Conservation (phyloP, 75 land plant genomes). For the Chamaecyparis obtusa region DNA sequence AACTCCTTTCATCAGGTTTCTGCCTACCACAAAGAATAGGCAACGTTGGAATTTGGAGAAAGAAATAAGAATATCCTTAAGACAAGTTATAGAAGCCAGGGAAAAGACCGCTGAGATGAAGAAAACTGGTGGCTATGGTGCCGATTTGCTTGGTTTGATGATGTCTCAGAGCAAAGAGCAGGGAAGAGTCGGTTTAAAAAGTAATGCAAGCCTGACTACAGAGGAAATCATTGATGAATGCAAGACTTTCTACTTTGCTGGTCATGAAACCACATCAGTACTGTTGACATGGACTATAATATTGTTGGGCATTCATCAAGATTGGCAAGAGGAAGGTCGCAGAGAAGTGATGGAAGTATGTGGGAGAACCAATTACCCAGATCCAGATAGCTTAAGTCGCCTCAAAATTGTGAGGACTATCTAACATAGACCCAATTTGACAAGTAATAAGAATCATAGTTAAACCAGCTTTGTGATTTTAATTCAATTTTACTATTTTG, state of each 20-base stretch:
- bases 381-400: conserved; percentile 29
- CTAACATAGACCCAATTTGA: neutral
- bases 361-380: conserved; percentile 14
- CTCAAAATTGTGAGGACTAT: conserved; percentile 51
- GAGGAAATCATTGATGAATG: conserved; percentile 27
- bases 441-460: too few species aligned
- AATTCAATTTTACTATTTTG: too few species aligned
- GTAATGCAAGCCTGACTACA: neutral
- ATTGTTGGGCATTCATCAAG: conserved; percentile 46
- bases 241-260: conserved; percentile 29
- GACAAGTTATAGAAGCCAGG: conserved; percentile 24
- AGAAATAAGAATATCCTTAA: conserved; percentile 34
- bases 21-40: conserved; percentile 67
- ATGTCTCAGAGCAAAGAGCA: conserved; percentile 22
- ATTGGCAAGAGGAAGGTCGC: conserved; percentile 62
- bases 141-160: conserved; percentile 29
- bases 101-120: conserved; percentile 1
- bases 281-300: conserved; percentile 46
- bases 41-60: conserved; percentile 46
- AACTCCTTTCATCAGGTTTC: conserved; percentile 42
- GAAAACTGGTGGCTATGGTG: neutral
- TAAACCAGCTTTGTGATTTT: too few species aligned
- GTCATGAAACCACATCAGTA: conserved; percentile 27
- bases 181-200: neutral
- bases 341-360: conserved; percentile 44